Evolutionary conservation across 2,329 filamentous ascomycete genomes (phyloP).

Genomic region (Calonectria pseudoturangicola): DNA sequence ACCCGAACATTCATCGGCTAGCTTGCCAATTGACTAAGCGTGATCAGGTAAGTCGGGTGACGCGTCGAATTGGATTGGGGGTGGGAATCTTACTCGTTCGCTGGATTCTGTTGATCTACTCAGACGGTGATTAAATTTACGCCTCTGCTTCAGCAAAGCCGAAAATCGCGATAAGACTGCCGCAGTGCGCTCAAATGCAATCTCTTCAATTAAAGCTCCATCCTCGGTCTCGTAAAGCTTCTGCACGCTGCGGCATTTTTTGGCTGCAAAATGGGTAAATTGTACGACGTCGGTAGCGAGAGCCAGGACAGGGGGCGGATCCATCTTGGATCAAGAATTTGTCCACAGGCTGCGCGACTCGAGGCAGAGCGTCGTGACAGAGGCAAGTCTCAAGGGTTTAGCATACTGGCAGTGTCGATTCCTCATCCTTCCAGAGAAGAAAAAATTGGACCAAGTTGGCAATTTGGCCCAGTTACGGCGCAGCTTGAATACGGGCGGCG

Average conservation of each 20-base stretch:
- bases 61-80: not conserved
- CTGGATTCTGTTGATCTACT: not conserved
- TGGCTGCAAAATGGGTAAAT: conserved; percentile 15
- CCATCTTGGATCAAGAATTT: conserved; percentile 10
- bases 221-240: not conserved
- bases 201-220: not conserved
- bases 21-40: conserved; percentile 4
- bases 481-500: conserved; percentile 17
- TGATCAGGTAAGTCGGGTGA: not conserved
- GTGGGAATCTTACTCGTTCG: conserved; percentile 9
- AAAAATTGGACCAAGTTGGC: not conserved
- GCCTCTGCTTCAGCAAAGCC: conserved; percentile 8
- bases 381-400: not conserved
- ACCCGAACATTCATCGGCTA: conserved; percentile 5
- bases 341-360: not conserved
- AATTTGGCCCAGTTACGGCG: conserved; percentile 1
- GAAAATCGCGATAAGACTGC: conserved; percentile 20
- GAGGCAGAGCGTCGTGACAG: not conserved
- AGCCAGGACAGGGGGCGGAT: conserved; percentile 22
- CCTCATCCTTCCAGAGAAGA: not conserved
- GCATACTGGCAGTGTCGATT: not conserved
- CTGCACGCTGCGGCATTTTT: conserved; percentile 23
- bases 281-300: conserved; percentile 23
- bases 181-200: conserved; percentile 9
- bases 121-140: conserved; percentile 4